Conservation (phyloP, 768 basidiomycete genomes). For the Serendipita vermifera region DNA sequence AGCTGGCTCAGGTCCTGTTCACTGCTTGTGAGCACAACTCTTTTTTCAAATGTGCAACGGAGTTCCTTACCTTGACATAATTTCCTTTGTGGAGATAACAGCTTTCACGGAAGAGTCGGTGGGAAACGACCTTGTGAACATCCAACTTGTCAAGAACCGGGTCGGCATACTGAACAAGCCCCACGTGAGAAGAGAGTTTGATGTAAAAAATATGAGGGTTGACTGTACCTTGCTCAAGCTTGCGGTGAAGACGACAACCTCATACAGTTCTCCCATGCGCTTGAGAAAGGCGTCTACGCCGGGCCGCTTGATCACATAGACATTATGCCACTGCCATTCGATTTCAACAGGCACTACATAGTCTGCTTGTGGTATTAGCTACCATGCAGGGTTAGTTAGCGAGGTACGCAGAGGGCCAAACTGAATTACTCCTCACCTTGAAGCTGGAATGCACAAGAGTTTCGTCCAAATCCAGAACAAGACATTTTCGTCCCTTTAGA, state of each 20-base stretch:
- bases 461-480: constrained; percentile 38
- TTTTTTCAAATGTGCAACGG: not conserved
- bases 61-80: constrained; percentile 32
- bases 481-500: constrained; percentile 32
- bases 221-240: constrained; percentile 32
- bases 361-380: constrained; percentile 38
- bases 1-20: constrained; percentile 38
- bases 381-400: not conserved
- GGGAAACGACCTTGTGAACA: constrained; percentile 32
- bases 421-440: constrained; percentile 27
- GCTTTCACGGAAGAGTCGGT: constrained; percentile 37
- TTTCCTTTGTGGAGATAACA: constrained; percentile 41
- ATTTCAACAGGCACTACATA: constrained; percentile 42
- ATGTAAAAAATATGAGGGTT: not conserved
- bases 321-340: constrained; percentile 38
- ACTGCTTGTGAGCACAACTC: too few species aligned
- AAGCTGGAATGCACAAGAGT: constrained; percentile 36
- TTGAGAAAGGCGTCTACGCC: constrained; percentile 38
- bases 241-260: constrained; percentile 39
- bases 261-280: constrained; percentile 39
- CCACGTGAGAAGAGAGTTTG: not conserved
- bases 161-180: constrained; percentile 31
- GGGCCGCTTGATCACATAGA: constrained; percentile 41
- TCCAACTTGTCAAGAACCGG: constrained; percentile 40
- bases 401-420: not conserved